Base-by-base conservation (phyloP, 805 yeast species). In the Zygosaccharomyces pseudorouxii region DNA sequence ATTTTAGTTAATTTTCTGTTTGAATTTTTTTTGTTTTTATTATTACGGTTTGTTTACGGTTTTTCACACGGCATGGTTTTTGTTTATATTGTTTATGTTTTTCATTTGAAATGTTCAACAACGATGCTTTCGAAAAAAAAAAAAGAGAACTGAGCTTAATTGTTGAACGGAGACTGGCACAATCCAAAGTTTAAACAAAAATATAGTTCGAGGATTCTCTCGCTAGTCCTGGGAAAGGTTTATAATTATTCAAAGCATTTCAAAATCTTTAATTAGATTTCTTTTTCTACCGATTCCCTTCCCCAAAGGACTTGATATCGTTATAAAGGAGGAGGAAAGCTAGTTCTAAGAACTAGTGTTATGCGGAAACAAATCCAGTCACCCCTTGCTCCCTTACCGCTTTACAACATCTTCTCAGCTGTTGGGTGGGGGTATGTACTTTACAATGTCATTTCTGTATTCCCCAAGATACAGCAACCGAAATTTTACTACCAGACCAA, bases 391-490 rank as follows among this genome's bases (percentile, higher is more conserved):
- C 64, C 60, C 42, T 55, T 81, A 44, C 68, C 75, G 2, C 56
- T 69, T 8, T 82, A 80, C 67, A 82, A 82, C 66, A 68, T 75
- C 36, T 47, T 74, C 18, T 77, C 84, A 27, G 82, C 80, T 0
- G 57, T 71, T 11, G 66, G 79, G 20, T 82, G 87, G 87, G 69
- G 66, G 3, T 69, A 73, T 9, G 74, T 82, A 7, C 64, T 82
- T 11, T 62, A 68, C 47, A 71, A 76, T 36, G 73, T 80, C 4
- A 46, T 72, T 5, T 49, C 72, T 5, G 60, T 74, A 9, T 65
- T 68, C 35, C 65, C 73, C 5, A 52, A 69, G 22, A 56, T 72
- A 3, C 90, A 92, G 2, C 86, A 87, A 55, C 89, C 89, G 16
- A 68, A 68, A 39, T 76, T 84, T 27, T 86, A 82, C 52, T 74